Evolutionary conservation across 108 stramenopile genomes (phyloP), one percentile per base, ranked within the genome.

Genomic region (Schizochytrium sp.): DNA sequence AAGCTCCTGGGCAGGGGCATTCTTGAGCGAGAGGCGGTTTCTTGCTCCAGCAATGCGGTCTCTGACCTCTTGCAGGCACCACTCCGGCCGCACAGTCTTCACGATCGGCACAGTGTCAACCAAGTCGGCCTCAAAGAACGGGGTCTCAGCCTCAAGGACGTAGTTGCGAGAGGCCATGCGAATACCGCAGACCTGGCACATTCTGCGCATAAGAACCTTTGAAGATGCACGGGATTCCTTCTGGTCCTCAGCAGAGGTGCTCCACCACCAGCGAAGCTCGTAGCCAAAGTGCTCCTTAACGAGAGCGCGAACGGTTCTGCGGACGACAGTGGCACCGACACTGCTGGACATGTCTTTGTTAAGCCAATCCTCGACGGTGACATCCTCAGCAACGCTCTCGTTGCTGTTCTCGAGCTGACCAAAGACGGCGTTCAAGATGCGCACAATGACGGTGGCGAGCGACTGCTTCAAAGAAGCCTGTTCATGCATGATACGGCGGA

Each of bases 61-160:
- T 61, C 93, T 92, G 3, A 95, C 97, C 76, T 98, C 97, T 4
- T 95, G 92, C 42, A 96, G 92, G 58, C 94, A 90, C 55, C 91
- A 91, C 61, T 94, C 96, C 44, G 96, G 93, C 42, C 92, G 89
- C 89, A 95, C 96, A 72, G 96, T 95, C 92, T 98, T 99, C 61
- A 97, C 95, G 87, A 97, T 88, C 10, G 98, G 98, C 45, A 97
- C 92, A 69, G 98, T 89, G 44, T 96, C 96, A 42, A 95, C 88
- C 47, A 99, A 91, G 88, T 98, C 97, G 5, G 55, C 93, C 88
- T 28, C 95, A 90, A 13, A 95, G 92, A 83, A 98, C 94, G 42
- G 97, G 96, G 90, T 96, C 96, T 0, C 95, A 91, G 53, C 88
- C 45, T 2, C 91, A 73, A 50, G 94, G 76, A 7, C 91, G 90